Evolutionary conservation across 352 stramenopile genomes (phyloP).

Genomic region (Globisporangium cederbergense): DNA sequence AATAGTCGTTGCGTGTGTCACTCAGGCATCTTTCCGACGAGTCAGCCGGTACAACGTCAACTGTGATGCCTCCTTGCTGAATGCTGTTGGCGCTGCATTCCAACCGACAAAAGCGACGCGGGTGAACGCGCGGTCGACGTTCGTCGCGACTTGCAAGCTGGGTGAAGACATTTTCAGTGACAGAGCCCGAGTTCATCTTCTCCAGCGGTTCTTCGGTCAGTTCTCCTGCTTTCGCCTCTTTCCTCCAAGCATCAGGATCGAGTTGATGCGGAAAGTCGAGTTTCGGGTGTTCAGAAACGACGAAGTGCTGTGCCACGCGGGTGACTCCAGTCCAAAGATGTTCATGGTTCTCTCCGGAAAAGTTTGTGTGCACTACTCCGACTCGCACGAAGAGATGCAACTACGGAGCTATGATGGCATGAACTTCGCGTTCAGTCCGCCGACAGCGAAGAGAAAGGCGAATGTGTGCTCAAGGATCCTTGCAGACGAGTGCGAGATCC

Average conservation of each 20-base stretch:
- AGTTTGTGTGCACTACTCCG: conserved; percentile 28
- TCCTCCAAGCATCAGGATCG: conserved; percentile 23
- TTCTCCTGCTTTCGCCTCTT: conserved; percentile 39
- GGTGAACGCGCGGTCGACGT: conserved; percentile 11
- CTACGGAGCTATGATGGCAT: conserved; percentile 10
- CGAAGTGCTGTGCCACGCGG: conserved; percentile 25
- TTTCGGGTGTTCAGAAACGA: conserved; percentile 23
- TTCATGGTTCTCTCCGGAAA: conserved; percentile 39
- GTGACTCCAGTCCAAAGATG: conserved; percentile 21
- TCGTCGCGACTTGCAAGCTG: conserved; percentile 11
- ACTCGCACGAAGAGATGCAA: conserved; percentile 18
- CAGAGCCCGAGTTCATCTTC: neutral
- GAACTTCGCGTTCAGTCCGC: conserved; percentile 8
- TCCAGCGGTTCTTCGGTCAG: conserved; percentile 32
- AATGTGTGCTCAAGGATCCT: neutral
- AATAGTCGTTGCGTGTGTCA: conserved; percentile 35
- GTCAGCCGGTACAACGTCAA: conserved; percentile 34
- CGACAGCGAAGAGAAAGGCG: neutral
- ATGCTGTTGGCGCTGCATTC: conserved; percentile 20
- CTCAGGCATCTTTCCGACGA: conserved; percentile 35
- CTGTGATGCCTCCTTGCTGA: conserved; percentile 22
- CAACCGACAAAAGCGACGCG: conserved; percentile 4
- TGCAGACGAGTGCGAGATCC: conserved; percentile 3
- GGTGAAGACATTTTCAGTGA: neutral
- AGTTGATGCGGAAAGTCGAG: conserved; percentile 31